Evolutionary conservation across 768 basidiomycete species (phyloP), one percentile per base, ranked within the genome.

Genomic region (Suillus subluteus): DNA sequence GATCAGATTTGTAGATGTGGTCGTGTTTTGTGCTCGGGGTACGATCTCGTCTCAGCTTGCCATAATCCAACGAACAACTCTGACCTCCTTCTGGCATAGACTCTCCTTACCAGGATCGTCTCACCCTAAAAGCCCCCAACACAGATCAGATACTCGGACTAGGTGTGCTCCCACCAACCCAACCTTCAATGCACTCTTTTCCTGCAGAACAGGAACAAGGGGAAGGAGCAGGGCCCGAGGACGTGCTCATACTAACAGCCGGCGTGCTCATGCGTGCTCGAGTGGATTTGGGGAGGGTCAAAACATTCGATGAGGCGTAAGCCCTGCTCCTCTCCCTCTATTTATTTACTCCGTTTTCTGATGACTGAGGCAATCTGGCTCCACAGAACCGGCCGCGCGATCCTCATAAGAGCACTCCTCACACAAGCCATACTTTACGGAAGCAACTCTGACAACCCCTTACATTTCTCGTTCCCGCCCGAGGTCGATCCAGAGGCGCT

Each of bases 351-450:
- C 37, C 11, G 44, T 38, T 62, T n/a, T 12, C 55, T 48, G 7
- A 30, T 30, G 18, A 26, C 6, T 43, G 35, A 59, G 63, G 30
- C 66, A 56, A 67, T 62, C 58, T 64, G 16, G 56, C 4, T 43
- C 37, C 26, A 46, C 64, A 91, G 88, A 62, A 87, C 82, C 65
- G 92, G 88, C 66, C 85, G 80, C 52, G 87, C 90, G 3, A 85
- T 85, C 65, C 79, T 94, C 32, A 86, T 94, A 73, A 90, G 90
- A 76, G 88, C 90, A 11, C 91, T 87, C 32, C 89, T 95, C 88
- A 91, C 87, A 55, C 91, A 94, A 73, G 92, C 92, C 13, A 92
- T 94, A 68, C 73, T 94, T 41, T 94, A 93, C 73, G 91, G 91
- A 15, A 83, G 90, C 35, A 80, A 88, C 70, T 82, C 88, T 30